Percentiles rank a stretch among this genome's conserved stretches.
phyloP scores from a whole-genome alignment of 805 yeast genomes.

The Barnettozyma californica region DNA sequence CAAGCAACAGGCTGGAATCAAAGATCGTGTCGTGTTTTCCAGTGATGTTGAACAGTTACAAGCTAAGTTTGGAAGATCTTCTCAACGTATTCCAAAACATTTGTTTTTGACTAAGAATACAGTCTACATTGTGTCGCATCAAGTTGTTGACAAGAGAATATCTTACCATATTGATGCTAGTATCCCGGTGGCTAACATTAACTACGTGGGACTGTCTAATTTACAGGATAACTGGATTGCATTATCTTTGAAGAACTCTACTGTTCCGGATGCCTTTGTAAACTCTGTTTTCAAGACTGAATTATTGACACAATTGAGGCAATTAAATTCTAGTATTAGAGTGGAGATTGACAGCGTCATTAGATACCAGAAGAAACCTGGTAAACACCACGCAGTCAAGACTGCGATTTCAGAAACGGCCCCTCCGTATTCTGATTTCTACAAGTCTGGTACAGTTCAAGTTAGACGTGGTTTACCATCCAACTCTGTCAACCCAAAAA shows the following conservation, averaged over 20 bases:
- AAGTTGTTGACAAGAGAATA: slow-evolving; percentile 56
- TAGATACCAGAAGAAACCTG: slow-evolving; percentile 87
- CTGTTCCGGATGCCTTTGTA: slow-evolving; percentile 72
- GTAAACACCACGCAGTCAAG: slow-evolving; percentile 68
- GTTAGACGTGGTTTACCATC: slow-evolving; percentile 80
- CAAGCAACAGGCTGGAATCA: slow-evolving; percentile 61
- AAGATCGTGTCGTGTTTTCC: slow-evolving; percentile 71
- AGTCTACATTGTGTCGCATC: slow-evolving; percentile 71
- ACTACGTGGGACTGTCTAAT: slow-evolving; percentile 61
- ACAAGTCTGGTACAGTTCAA: slow-evolving; percentile 83
- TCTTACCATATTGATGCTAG: slow-evolving; percentile 57
- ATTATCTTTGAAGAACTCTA: slow-evolving; percentile 28
- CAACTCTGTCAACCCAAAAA: slow-evolving; percentile 59
- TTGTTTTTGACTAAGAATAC: slow-evolving; percentile 60
- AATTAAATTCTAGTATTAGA: slow-evolving; percentile 49
- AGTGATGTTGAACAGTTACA: slow-evolving; percentile 73
- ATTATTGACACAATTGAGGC: slow-evolving; percentile 66
- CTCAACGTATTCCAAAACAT: slow-evolving; percentile 68
- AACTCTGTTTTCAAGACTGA: slow-evolving; percentile 88
- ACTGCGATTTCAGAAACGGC: slow-evolving; percentile 57
- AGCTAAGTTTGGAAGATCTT: slow-evolving; percentile 89
- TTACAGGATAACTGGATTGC: slow-evolving; percentile 94
- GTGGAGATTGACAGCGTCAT: slow-evolving; percentile 68
- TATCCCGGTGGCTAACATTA: slow-evolving; percentile 55
- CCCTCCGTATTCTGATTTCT: slow-evolving; percentile 63